Evolutionary conservation across 257 asterid species (phyloP).

Genomic region (Marsdenia floribunda): DNA sequence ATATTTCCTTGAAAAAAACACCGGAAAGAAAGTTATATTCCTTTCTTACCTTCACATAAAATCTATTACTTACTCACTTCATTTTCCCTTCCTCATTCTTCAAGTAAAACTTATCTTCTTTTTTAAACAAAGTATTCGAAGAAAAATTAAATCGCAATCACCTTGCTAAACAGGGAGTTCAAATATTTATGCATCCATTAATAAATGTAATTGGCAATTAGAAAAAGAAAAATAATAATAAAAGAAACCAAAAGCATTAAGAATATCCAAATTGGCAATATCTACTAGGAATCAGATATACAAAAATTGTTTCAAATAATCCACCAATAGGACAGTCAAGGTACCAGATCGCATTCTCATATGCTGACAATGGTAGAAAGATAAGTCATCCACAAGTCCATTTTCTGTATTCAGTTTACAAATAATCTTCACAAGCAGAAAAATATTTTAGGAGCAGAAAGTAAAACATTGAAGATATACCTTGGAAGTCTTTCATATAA

Average conservation of each 20-base stretch:
- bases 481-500: constrained; percentile 65
- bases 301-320: background rate
- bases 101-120: background rate
- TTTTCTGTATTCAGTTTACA: background rate
- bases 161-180: background rate
- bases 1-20: background rate
- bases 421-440: background rate
- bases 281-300: background rate
- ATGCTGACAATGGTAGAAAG: background rate
- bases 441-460: background rate
- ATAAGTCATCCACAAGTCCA: background rate
- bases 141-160: background rate
- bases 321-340: background rate
- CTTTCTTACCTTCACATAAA: background rate
- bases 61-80: background rate
- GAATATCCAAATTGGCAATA: background rate
- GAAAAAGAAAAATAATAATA: too few species aligned
- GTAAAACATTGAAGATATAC: constrained; percentile 29
- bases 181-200: background rate
- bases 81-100: background rate
- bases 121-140: background rate
- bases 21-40: background rate
- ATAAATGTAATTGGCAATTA: background rate
- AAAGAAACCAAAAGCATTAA: background rate
- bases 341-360: background rate